phyloP scores from a whole-genome alignment of 345 rosid species.

The Psidium guajava region DNA sequence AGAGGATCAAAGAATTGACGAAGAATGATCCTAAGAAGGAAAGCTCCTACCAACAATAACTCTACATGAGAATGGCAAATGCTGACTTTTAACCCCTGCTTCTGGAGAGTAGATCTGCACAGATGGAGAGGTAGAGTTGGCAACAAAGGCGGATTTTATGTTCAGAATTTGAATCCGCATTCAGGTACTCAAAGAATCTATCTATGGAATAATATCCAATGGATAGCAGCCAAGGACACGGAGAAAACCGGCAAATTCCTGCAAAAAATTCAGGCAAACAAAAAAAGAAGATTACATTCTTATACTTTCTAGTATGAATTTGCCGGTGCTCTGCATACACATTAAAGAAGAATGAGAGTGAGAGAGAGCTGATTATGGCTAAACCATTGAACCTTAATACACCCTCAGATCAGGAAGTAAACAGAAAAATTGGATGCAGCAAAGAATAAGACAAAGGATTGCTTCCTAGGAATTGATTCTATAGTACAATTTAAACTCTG shows the following conservation, averaged over 20 bases:
- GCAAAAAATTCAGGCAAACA: constrained; percentile 1
- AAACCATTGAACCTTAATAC: background rate
- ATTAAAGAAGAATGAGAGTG: background rate
- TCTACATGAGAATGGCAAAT: background rate
- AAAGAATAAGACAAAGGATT: background rate
- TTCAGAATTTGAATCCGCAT: background rate
- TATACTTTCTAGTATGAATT: background rate
- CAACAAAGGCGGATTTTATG: background rate
- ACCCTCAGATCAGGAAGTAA: background rate
- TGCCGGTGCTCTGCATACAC: background rate
- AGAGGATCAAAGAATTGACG: background rate
- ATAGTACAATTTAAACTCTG: background rate
- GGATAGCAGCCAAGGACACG: constrained; percentile 84
- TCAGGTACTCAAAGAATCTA: background rate
- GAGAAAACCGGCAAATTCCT: constrained; percentile 74
- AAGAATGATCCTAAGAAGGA: background rate
- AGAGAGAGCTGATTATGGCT: background rate
- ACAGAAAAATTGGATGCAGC: background rate
- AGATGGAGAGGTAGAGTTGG: background rate
- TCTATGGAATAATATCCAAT: constrained; percentile 10
- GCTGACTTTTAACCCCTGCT: background rate
- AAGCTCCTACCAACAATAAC: background rate
- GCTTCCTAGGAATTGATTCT: background rate
- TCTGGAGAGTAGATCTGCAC: background rate
- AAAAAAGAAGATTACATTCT: background rate